These are phyloP conservation scores for Mentha longifolia DNA, from an alignment of 257 asterid species.

Conservation along the genomic window DNA sequence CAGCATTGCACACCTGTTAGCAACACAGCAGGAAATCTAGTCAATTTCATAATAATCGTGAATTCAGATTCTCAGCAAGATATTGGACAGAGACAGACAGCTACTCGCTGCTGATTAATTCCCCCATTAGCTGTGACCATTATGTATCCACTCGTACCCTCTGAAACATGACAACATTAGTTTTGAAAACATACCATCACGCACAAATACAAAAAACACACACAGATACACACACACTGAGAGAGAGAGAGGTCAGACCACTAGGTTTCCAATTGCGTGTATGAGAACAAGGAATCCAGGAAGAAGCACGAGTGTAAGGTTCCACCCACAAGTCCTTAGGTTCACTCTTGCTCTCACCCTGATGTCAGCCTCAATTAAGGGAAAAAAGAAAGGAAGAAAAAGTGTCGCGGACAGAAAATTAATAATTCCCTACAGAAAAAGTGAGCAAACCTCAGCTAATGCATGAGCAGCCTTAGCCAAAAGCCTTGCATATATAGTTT, in stretches of 20 bases:
- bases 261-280: slow-evolving; percentile 66
- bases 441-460: slow-evolving; percentile 76
- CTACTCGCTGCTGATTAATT: slow-evolving; percentile 98
- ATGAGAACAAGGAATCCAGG: slow-evolving; percentile 92
- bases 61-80: slow-evolving; percentile 27
- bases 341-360: slow-evolving; percentile 84
- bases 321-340: slow-evolving; percentile 94
- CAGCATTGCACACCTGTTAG: slow-evolving; percentile 95
- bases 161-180: slow-evolving; percentile 49
- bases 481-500: slow-evolving; percentile 78
- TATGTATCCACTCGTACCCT: slow-evolving; percentile 75
- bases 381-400: slow-evolving; percentile 15
- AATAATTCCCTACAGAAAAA: slow-evolving; percentile 14
- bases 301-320: slow-evolving; percentile 75
- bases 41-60: slow-evolving; percentile 18
- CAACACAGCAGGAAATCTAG: slow-evolving; percentile 17
- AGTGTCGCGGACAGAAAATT: slow-evolving; percentile 15
- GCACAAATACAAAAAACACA: slow-evolving; percentile 22
- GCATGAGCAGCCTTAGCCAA: slow-evolving; percentile 94
- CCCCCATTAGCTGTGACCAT: slow-evolving; percentile 99
- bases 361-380: slow-evolving; percentile 31
- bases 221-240: not conserved
- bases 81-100: slow-evolving; percentile 62
- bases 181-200: not conserved
- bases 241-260: slow-evolving; percentile 53